Evolutionary conservation across 768 basidiomycete genomes (phyloP), one percentile per base, ranked within the genome.

Genomic region (Phylloporus sp.): DNA sequence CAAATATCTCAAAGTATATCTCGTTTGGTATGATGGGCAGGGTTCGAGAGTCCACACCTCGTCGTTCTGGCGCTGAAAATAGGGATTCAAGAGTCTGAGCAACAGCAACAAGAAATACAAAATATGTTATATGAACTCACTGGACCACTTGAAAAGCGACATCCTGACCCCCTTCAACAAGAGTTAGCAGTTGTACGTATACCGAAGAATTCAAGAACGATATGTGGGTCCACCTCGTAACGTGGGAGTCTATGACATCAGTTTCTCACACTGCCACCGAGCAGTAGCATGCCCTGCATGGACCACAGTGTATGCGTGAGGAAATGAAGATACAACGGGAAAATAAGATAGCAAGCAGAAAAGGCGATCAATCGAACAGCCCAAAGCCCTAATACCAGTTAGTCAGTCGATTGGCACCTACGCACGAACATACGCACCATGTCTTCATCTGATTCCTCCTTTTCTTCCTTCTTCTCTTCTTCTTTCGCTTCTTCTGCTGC

Each of bases 401-500:
- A 29, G 26, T 18, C 27, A 46, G 23, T 41, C 20, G 22, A 15
- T 27, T n/a, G n/a, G n/a, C n/a, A n/a, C n/a, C n/a, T n/a, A n/a
- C n/a, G n/a, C n/a, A n/a, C 35, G 20, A 20, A 22, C 22, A 22
- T 6, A 60, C 58, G 13, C 6, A 60, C 58, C 58, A 60, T 60
- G 68, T 91, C 90, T 53, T 95, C 94, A 72, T 91, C 88, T 49
- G 85, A 88, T 66, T 91, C 89, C 68, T 91, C 86, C 78, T 91
- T 84, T 75, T 90, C 85, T 67, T 91, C 88, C 73, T 90, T 82
- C 73, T 90, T 85, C 75, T 88, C 82, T 73, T 87, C 85, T 70
- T 86, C 86, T 72, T 85, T 82, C 66, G 82, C 79, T 66, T 82
- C 81, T 70, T 82, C 91, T 55, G 78, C 84, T n/a, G 79, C 82